Conservation (phyloP, 495 filamentous ascomycete species). For the Thermothielavioides terrestris region DNA sequence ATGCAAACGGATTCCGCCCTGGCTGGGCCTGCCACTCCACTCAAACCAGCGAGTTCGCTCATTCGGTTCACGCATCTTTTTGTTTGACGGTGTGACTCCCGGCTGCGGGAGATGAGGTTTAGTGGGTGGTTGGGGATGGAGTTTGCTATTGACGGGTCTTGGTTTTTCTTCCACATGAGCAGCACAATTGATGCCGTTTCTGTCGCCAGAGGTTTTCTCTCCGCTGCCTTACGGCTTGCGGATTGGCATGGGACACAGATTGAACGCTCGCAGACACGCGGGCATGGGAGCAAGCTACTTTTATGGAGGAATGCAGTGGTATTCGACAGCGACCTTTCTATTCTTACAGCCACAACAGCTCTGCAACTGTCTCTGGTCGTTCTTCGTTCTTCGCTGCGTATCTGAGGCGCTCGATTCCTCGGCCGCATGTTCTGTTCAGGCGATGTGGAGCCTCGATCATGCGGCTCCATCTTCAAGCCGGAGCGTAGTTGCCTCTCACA, state of each 20-base stretch:
- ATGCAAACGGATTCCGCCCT: slow-evolving; percentile 17
- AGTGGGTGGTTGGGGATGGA: slow-evolving; percentile 5
- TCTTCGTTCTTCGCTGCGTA: no score
- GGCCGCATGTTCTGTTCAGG: no score
- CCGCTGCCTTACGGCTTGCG: neutral
- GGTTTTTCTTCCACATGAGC: slow-evolving; percentile 12
- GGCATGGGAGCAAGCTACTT: slow-evolving; percentile 4
- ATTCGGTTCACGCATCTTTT: slow-evolving; percentile 17
- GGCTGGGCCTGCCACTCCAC: slow-evolving; percentile 17
- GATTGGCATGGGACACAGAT: slow-evolving; percentile 5
- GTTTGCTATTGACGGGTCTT: slow-evolving; percentile 17
- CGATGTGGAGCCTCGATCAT: no score
- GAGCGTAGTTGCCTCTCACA: no score
- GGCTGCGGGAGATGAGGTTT: neutral
- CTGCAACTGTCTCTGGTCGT: neutral
- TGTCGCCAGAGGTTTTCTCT: slow-evolving; percentile 1
- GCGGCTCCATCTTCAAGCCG: no score
- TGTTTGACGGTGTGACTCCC: slow-evolving; percentile 8
- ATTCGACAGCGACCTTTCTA: neutral
- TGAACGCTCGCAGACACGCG: neutral
- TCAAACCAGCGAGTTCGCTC: slow-evolving; percentile 18
- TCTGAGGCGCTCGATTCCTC: neutral
- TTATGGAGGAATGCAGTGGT: slow-evolving; percentile 1
- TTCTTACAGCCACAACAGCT: neutral
- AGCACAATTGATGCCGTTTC: slow-evolving; percentile 10